phyloP scores from a whole-genome alignment of 164 flowering plant genomes.

The Akebia trifoliata region DNA sequence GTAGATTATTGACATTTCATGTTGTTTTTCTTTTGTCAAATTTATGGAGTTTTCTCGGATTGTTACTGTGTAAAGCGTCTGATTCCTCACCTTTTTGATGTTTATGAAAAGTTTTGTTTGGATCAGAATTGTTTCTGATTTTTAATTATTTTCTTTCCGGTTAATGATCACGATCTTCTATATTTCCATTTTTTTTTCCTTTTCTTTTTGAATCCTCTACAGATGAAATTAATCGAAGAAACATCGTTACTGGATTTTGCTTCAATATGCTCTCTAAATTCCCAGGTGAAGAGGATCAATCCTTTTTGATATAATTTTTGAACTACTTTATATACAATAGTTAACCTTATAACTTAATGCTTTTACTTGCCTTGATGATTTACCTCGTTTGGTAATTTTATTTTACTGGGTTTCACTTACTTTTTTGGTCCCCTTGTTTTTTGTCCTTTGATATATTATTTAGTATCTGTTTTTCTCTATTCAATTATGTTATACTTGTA shows the following conservation, averaged over 20 bases:
- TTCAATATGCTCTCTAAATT: neutral
- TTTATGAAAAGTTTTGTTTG: neutral
- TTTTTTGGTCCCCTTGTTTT: neutral
- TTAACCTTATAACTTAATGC: neutral
- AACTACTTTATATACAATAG: neutral
- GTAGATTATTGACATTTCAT: too few relatives aligned
- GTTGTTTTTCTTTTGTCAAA: neutral
- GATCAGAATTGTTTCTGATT: neutral
- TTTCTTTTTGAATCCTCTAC: neutral
- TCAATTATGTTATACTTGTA: neutral
- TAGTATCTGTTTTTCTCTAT: neutral
- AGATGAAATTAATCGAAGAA: neutral
- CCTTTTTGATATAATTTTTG: neutral
- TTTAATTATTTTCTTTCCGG: neutral
- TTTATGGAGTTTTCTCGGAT: neutral
- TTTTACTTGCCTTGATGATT: neutral
- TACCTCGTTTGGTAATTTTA: conserved; percentile 6
- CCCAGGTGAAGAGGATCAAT: conserved; percentile 5
- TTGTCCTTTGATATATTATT: neutral
- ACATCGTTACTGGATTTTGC: neutral
- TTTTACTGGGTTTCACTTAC: conserved; percentile 2
- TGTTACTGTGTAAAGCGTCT: neutral
- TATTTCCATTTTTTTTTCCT: neutral
- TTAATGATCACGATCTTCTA: neutral
- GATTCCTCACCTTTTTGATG: neutral